Base-by-base conservation (phyloP, 169 alveolate genomes). In the Plasmodium vinckei region DNA sequence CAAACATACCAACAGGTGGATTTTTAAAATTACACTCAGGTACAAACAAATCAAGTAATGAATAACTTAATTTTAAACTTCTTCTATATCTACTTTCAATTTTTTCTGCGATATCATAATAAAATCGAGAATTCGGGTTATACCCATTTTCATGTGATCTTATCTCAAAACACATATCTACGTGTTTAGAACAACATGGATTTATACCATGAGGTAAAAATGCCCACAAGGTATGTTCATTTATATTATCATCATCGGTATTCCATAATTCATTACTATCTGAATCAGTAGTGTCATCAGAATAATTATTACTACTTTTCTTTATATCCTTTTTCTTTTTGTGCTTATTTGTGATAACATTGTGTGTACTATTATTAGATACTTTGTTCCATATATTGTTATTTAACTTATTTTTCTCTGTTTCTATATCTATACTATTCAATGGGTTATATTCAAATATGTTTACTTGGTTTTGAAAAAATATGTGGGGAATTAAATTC, bases 391-490 rank as follows among this genome's bases (percentile, higher is more conserved):
- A 82, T n/a, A 82, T 39, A 46, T 61, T 82, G 25, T 82, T 67
- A 5, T 13, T 7, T 33, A 82, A 49, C 15, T 82, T 82, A 9
- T 49, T 67, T 17, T 67, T 82, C 47, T 82, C 90, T 9, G 47
- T 15, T 23, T 33, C 90, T 4, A 42, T 42, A 60, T 82, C 82
- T 7, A 82, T 82, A 7, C 15, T 82, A 47, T 54, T 82, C 17
- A 82, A 42, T 1, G 90, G 90, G 21, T 49, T 82, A 47, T 61
- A 82, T 47, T 82, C 90, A 39, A 82, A 82, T 6, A 82, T 82
- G 10, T 82, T 82, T 47, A 82, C 90, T 60, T 82, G 90, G 44
- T 82, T 82, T 67, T 82, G 90, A 17, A 82, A 82, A 82, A 82
- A 82, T 13, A 82, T 56, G 51, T 82, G 90, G 0, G 90, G 90